Conservation (phyloP, 441 rosid species). For the Euphorbia schlechtendalii region DNA sequence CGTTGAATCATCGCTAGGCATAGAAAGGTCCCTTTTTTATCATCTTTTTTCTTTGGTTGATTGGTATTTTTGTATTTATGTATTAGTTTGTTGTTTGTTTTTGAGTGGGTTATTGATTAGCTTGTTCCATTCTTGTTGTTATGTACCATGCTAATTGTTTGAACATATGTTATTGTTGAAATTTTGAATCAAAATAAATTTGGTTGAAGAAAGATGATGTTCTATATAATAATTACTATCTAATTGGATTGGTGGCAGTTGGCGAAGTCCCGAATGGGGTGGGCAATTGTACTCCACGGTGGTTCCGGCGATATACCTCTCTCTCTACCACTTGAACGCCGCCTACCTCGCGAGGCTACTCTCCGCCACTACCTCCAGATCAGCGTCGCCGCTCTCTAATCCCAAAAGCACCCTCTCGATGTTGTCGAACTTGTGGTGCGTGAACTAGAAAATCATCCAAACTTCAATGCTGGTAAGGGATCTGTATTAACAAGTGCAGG, state of each 20-base stretch:
- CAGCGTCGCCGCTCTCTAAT: conserved; percentile 69
- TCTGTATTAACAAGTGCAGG: conserved; percentile 66
- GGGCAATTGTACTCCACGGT: conserved; percentile 93
- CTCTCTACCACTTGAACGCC: conserved; percentile 46
- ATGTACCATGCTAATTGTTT: too few species aligned
- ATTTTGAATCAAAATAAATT: too few species aligned
- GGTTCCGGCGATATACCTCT: conserved; percentile 76
- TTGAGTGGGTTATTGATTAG: too few species aligned
- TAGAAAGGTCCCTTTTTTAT: too few species aligned
- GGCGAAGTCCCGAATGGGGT: conserved; percentile 35
- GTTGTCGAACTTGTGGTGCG: conserved; percentile 93
- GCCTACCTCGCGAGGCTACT: conserved; percentile 63
- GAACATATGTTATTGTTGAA: too few species aligned
- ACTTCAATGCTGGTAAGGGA: conserved; percentile 88
- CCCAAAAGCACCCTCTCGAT: conserved; percentile 63
- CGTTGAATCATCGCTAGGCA: conserved; percentile 28
- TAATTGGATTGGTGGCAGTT: too few species aligned
- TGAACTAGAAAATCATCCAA: conserved; percentile 70
- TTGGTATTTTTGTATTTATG: too few species aligned
- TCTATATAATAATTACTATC: too few species aligned
- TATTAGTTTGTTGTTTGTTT: too few species aligned
- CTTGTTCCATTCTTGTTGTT: too few species aligned
- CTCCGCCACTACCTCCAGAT: conserved; percentile 80
- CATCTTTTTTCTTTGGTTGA: too few species aligned
- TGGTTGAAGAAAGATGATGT: too few species aligned